These are phyloP conservation scores for Evernia prunastri DNA, from an alignment of 495 filamentous ascomycete species.

Conservation along the genomic window DNA sequence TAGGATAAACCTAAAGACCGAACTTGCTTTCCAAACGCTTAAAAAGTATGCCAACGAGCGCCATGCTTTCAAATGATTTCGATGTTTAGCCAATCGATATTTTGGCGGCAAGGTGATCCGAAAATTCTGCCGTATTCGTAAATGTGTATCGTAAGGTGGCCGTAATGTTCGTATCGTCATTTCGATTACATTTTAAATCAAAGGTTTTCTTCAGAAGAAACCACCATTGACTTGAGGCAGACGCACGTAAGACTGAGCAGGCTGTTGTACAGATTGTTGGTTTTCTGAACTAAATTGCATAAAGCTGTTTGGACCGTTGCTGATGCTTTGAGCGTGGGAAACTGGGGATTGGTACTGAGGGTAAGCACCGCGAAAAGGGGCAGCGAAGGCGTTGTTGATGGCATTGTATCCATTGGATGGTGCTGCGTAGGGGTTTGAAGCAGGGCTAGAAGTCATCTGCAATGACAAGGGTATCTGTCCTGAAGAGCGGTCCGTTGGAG, in stretches of 20 bases:
- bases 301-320: conserved; percentile 23
- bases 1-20: conserved; percentile 1
- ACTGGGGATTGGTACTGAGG: conserved; percentile 13
- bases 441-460: conserved; percentile 21
- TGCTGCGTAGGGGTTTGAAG: conserved; percentile 14
- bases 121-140: conserved; percentile 10
- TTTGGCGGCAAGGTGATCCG: conserved; percentile 4
- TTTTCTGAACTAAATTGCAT: conserved; percentile 20
- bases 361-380: conserved; percentile 18
- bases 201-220: conserved; percentile 22
- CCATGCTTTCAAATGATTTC: conserved; percentile 14
- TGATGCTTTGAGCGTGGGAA: conserved; percentile 23
- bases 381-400: conserved; percentile 19
- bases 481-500: conserved; percentile 26
- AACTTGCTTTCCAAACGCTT: conserved; percentile 3
- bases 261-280: conserved; percentile 24
- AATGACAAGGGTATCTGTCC: conserved; percentile 25
- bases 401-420: conserved; percentile 20
- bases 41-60: conserved; percentile 3
- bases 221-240: conserved; percentile 25
- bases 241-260: conserved; percentile 23
- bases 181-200: conserved; percentile 20
- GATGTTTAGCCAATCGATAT: conserved; percentile 10
- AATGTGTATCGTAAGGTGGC: conserved; percentile 14
- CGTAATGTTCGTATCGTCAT: conserved; percentile 21